Percentiles rank a stretch among this genome's conserved stretches.
Conservation (phyloP, 2,329 filamentous ascomycete genomes). For the Cladosporium sp. region DNA sequence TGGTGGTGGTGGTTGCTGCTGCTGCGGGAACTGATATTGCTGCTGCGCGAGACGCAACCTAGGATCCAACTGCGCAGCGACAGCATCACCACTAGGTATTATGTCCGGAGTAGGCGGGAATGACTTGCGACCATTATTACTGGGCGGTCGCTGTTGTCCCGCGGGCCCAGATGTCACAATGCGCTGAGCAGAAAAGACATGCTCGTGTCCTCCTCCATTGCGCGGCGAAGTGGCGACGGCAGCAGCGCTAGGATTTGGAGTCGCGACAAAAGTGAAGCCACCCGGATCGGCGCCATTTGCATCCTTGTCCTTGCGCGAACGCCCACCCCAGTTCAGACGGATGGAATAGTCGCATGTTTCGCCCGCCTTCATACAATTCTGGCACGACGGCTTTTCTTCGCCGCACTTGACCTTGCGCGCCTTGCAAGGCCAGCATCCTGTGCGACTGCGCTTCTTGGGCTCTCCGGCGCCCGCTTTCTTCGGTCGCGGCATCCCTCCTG, state of each 20-base stretch:
- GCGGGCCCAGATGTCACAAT: constrained; percentile 25
- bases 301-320: constrained; percentile 56
- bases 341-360: constrained; percentile 80
- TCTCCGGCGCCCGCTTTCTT: constrained; percentile 59
- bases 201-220: constrained; percentile 26
- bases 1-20: neutral
- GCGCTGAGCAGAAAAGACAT: constrained; percentile 38
- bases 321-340: constrained; percentile 76
- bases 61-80: constrained; percentile 23
- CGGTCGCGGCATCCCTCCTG: constrained; percentile 59
- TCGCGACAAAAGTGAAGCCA: constrained; percentile 33
- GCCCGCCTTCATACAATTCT: constrained; percentile 67
- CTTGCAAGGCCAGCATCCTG: constrained; percentile 77
- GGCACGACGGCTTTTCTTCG: constrained; percentile 71
- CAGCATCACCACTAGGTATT: constrained; percentile 21
- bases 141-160: constrained; percentile 22
- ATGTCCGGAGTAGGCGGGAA: constrained; percentile 25
- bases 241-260: constrained; percentile 20
- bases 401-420: constrained; percentile 78
- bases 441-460: constrained; percentile 66
- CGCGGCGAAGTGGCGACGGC: constrained; percentile 18
- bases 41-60: constrained; percentile 22
- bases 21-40: constrained; percentile 2
- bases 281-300: constrained; percentile 28
- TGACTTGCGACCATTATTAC: constrained; percentile 22